A percentile compares a stretch with the other conserved stretches of the same genome.
phyloP scores from a whole-genome alignment of 1,139 yeast species.

The Scheffersomyces cryptocercus region DNA sequence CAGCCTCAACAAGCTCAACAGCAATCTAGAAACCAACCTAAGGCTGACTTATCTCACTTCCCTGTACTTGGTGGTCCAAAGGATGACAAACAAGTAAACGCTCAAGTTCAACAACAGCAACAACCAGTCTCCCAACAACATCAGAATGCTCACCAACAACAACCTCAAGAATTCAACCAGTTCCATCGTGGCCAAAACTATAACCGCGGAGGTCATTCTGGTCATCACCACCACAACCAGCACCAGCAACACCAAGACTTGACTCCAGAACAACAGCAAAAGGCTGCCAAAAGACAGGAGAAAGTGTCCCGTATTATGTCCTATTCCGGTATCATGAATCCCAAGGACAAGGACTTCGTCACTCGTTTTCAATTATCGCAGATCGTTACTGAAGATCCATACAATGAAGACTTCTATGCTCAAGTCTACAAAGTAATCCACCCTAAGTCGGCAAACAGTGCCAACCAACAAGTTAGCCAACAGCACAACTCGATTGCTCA shows the following conservation, averaged over 20 bases:
- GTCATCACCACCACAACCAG: constrained; percentile 12
- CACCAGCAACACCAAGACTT: constrained; percentile 38
- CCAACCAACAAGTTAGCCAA: constrained; percentile 45
- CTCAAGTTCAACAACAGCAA: constrained; percentile 14
- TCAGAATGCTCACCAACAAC: constrained; percentile 6
- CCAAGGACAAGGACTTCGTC: constrained; percentile 93
- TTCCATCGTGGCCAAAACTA: constrained; percentile 9
- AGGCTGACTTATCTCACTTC: constrained; percentile 48
- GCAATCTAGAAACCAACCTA: constrained; percentile 6
- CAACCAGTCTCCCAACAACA: constrained; percentile 15
- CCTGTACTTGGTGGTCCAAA: constrained; percentile 51
- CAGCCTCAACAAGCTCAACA: constrained; percentile 9
- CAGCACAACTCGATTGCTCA: constrained; percentile 76
- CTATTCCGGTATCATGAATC: constrained; percentile 93
- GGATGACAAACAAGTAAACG: constrained; percentile 18
- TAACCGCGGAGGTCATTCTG: constrained; percentile 1
- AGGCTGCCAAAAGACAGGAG: constrained; percentile 69
- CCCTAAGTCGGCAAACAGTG: constrained; percentile 50
- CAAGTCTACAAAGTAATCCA: constrained; percentile 90
- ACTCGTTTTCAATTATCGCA: constrained; percentile 93
- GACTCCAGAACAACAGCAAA: constrained; percentile 51
- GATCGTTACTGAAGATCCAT: constrained; percentile 95
- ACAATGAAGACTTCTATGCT: constrained; percentile 93
- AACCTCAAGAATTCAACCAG: constrained; percentile 20
- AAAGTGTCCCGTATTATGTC: constrained; percentile 78